Evolutionary conservation across 2,329 filamentous ascomycete genomes (phyloP), one percentile per base, ranked within the genome.

Genomic region (Alternaria sp.): DNA sequence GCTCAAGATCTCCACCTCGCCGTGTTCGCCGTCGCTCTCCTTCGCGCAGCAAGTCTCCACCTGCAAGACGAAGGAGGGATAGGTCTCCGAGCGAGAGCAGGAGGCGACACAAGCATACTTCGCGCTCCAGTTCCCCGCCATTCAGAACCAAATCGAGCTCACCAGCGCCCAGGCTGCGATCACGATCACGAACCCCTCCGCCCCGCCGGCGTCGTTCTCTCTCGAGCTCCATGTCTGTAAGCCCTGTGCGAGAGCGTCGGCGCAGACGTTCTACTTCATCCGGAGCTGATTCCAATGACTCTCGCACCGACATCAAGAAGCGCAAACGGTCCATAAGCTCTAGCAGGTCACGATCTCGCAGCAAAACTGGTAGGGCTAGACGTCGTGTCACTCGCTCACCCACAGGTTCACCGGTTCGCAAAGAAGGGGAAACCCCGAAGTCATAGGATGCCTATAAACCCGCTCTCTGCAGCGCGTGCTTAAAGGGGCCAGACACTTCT

Each of bases 231-330:
- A 75, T 72, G 54, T 81, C 80, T 60, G 63, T 75, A 62, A 82
- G 78, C 57, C 76, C 71, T 60, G 78, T 78, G 34, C 77, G 74
- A 63, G 73, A 76, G 65, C 73, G 75, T 66, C 79, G 80, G 72
- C 80, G 79, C 71, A 80, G 79, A 80, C 81, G 80, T 71, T 79
- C 79, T 25, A 57, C 54, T 72, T 75, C 79, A 68, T 79, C 78
- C 72, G 75, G 78, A 75, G 74, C 79, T 67, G 75, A 81, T 72
- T 74, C 73, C 45, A 78, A 70, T 76, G 79, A 80, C 67, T 76
- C 78, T 71, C 78, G 80, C 67, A 80, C 83, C 85, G 82, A 85
- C 83, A 69, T 81, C 81, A 79, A 83, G 74, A 82, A 74, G 65
- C 79, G 77, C 68, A 81, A 84, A 72, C 78, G 68, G n/a, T 63